phyloP scores from a whole-genome alignment of 192 early-diverging fungal species.

The Coemansia reversa region DNA sequence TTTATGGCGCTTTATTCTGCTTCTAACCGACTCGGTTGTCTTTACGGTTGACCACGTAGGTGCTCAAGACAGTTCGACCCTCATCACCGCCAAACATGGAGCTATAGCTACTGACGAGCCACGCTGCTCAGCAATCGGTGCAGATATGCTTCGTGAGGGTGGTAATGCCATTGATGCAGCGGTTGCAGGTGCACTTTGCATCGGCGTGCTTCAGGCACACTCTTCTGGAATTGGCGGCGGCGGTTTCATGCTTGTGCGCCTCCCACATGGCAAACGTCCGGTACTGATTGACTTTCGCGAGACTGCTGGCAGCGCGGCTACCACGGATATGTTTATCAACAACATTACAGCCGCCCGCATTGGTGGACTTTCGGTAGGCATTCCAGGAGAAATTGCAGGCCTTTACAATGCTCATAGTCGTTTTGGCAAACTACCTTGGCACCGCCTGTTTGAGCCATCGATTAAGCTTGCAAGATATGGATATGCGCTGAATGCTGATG shows the following conservation, averaged over 20 bases:
- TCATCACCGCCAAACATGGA: slow-evolving; percentile 50
- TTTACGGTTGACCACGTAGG: slow-evolving; percentile 6
- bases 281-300: slow-evolving; percentile 89
- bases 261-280: slow-evolving; percentile 53
- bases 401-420: slow-evolving; percentile 73
- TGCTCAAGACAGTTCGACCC: slow-evolving; percentile 28
- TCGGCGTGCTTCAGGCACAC: slow-evolving; percentile 87
- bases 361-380: slow-evolving; percentile 72
- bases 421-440: slow-evolving; percentile 86
- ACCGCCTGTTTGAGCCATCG: slow-evolving; percentile 71
- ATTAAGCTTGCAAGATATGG: slow-evolving; percentile 76
- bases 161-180: slow-evolving; percentile 90
- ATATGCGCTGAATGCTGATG: slow-evolving; percentile 57
- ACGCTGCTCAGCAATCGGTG: slow-evolving; percentile 68
- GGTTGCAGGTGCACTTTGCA: slow-evolving; percentile 80
- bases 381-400: slow-evolving; percentile 90
- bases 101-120: slow-evolving; percentile 70
- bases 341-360: slow-evolving; percentile 68
- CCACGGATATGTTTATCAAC: slow-evolving; percentile 76
- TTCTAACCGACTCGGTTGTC: neutral
- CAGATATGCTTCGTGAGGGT: slow-evolving; percentile 73
- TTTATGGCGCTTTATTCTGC: neutral
- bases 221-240: slow-evolving; percentile 92
- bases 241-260: slow-evolving; percentile 86
- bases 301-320: slow-evolving; percentile 70